phyloP scores from a whole-genome alignment of 1,284 basidiomycete genomes.

The Sparassis latifolia region DNA sequence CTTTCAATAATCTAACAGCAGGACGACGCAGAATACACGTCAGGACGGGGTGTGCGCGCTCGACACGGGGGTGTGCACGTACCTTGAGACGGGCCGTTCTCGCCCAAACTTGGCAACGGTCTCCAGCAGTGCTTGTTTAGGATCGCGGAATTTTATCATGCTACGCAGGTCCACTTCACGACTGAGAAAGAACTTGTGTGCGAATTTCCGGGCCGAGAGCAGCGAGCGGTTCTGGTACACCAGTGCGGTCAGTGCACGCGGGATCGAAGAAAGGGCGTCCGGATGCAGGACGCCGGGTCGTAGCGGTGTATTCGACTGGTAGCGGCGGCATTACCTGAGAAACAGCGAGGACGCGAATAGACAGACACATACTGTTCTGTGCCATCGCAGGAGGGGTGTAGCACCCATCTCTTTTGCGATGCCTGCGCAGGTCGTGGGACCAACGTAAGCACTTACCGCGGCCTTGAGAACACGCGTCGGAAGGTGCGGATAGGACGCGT shows the following conservation, averaged over 20 bases:
- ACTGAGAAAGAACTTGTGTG: slow-evolving; percentile 79
- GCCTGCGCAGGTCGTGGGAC: slow-evolving; percentile 74
- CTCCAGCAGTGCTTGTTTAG: slow-evolving; percentile 73
- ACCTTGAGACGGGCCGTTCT: slow-evolving; percentile 73
- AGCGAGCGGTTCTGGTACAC: slow-evolving; percentile 77
- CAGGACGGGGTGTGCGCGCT: not conserved
- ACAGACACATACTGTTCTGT: slow-evolving; percentile 50
- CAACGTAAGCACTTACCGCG: slow-evolving; percentile 87
- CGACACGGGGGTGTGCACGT: slow-evolving; percentile 5
- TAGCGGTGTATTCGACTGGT: slow-evolving; percentile 40
- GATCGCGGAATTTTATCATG: slow-evolving; percentile 88
- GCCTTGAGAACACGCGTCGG: slow-evolving; percentile 88
- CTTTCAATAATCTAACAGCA: slow-evolving; percentile 69
- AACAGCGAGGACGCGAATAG: not conserved
- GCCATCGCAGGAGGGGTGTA: slow-evolving; percentile 62
- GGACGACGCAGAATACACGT: not conserved
- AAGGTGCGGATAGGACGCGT: slow-evolving; percentile 83
- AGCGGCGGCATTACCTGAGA: not conserved
- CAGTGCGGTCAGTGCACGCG: slow-evolving; percentile 70
- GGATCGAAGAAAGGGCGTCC: slow-evolving; percentile 73
- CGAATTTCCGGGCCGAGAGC: slow-evolving; percentile 75
- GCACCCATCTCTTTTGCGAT: slow-evolving; percentile 83
- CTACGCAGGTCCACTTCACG: slow-evolving; percentile 76
- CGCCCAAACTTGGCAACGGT: slow-evolving; percentile 76
- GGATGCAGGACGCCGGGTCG: slow-evolving; percentile 51